Percentiles rank a stretch among this genome's conserved stretches.
phyloP scores from a whole-genome alignment of 495 filamentous ascomycete genomes.

The Penicillium maclennaniae region DNA sequence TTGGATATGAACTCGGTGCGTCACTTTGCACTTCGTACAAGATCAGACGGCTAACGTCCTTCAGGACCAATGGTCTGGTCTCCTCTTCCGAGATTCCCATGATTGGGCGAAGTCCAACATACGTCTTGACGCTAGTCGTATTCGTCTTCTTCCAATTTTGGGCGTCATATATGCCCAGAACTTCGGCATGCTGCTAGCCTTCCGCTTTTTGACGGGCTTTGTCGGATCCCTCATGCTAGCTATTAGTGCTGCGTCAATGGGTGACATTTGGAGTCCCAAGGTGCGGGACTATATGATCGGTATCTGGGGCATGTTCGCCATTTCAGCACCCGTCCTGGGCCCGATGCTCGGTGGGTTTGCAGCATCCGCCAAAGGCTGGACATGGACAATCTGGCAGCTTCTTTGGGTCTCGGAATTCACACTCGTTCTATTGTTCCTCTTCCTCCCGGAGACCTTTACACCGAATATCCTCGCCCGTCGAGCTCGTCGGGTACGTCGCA shows the following conservation, averaged over 20 bases:
- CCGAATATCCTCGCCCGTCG: slow-evolving; percentile 54
- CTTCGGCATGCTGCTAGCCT: slow-evolving; percentile 50
- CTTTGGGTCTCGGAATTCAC: slow-evolving; percentile 44
- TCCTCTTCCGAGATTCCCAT: slow-evolving; percentile 49
- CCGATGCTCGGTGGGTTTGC: slow-evolving; percentile 43
- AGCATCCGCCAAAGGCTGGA: slow-evolving; percentile 38
- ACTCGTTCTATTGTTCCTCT: slow-evolving; percentile 47
- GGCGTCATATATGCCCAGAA: slow-evolving; percentile 44
- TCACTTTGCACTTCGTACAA: not conserved
- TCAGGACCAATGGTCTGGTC: slow-evolving; percentile 43
- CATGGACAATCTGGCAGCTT: slow-evolving; percentile 47
- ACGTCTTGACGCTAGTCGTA: slow-evolving; percentile 42
- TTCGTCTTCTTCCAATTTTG: slow-evolving; percentile 53
- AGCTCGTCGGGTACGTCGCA: slow-evolving; percentile 45
- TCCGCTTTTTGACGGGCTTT: slow-evolving; percentile 53
- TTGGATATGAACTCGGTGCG: slow-evolving; percentile 36
- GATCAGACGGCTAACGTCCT: not conserved
- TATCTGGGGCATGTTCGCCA: slow-evolving; percentile 33
- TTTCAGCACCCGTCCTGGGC: slow-evolving; percentile 41
- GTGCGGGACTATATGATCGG: slow-evolving; percentile 32
- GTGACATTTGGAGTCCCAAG: slow-evolving; percentile 30
- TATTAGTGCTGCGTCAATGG: slow-evolving; percentile 31
- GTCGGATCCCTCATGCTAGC: slow-evolving; percentile 50
- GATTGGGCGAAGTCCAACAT: slow-evolving; percentile 48
- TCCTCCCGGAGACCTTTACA: slow-evolving; percentile 54